These are phyloP conservation scores for Tulasnella sp. DNA, from an alignment of 768 basidiomycete species.

Conservation along the genomic window DNA sequence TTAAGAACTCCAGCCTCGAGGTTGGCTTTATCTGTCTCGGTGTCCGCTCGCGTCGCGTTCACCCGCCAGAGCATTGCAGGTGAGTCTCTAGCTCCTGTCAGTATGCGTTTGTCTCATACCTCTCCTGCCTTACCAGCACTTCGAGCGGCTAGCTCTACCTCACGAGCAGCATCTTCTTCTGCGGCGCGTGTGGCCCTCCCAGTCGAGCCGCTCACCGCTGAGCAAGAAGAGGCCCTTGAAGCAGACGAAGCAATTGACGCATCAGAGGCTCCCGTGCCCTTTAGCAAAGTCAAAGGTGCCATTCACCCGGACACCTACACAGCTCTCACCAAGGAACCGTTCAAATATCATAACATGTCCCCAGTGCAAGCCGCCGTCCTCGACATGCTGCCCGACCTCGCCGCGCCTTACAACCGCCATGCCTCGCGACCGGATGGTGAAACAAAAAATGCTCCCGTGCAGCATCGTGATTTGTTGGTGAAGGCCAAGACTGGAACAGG, in stretches of 20 bases:
- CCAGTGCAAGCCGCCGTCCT: constrained; percentile 76
- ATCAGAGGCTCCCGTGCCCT: constrained; percentile 24
- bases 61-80: background rate
- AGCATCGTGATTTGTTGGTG: constrained; percentile 64
- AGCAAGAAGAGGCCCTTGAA: background rate
- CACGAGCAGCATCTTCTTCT: background rate
- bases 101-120: background rate
- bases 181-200: background rate
- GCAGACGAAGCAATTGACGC: background rate
- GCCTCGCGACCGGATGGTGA: constrained; percentile 24
- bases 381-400: constrained; percentile 62
- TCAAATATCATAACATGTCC: constrained; percentile 65
- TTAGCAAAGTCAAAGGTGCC: constrained; percentile 31
- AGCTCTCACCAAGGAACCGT: constrained; percentile 56
- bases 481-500: constrained; percentile 86
- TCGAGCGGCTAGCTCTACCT: background rate
- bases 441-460: constrained; percentile 15
- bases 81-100: background rate
- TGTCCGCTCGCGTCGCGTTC: background rate
- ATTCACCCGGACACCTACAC: constrained; percentile 38
- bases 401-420: constrained; percentile 42
- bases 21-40: background rate
- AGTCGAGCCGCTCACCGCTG: background rate
- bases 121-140: background rate
- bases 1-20: background rate